A percentile compares a stretch with the other conserved stretches of the same genome.
Conservation (phyloP, 2,329 filamentous ascomycete species). For the Fusarium haematococcum region DNA sequence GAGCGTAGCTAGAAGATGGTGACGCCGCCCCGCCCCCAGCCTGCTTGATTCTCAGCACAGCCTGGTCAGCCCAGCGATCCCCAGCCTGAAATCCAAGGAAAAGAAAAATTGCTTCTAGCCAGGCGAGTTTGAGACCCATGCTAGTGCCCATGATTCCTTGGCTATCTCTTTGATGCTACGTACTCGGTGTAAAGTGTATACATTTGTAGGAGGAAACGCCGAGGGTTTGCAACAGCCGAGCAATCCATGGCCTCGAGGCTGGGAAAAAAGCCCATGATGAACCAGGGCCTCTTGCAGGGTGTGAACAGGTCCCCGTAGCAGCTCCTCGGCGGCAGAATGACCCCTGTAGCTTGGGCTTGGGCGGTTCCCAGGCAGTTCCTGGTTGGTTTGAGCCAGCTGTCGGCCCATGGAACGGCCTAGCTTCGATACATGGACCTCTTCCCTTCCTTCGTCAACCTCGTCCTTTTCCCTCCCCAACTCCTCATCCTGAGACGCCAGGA, state of each 20-base stretch:
- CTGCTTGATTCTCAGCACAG: conserved; percentile 6
- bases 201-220: conserved; percentile 19
- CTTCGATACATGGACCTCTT: conserved; percentile 6
- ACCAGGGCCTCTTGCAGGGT: conserved; percentile 21
- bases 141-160: conserved; percentile 27
- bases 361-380: conserved; percentile 10
- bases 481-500: conserved; percentile 15
- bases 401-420: conserved; percentile 7
- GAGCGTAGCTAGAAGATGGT: conserved; percentile 2
- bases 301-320: conserved; percentile 13
- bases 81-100: conserved; percentile 36
- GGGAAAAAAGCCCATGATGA: conserved; percentile 18
- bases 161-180: conserved; percentile 13
- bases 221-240: conserved; percentile 6
- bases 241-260: conserved; percentile 21
- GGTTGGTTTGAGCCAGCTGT: conserved; percentile 16
- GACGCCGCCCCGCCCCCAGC: conserved; percentile 37
- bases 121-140: conserved; percentile 34
- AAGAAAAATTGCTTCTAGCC: conserved; percentile 11
- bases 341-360: conserved; percentile 32
- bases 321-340: conserved; percentile 15
- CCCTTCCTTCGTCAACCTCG: conserved; percentile 22
- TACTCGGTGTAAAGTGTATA: conserved; percentile 24
- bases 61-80: conserved; percentile 17
- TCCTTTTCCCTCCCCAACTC: neutral